Base-by-base conservation (phyloP, 305 asterid species). In the Euphrasia arctica region DNA sequence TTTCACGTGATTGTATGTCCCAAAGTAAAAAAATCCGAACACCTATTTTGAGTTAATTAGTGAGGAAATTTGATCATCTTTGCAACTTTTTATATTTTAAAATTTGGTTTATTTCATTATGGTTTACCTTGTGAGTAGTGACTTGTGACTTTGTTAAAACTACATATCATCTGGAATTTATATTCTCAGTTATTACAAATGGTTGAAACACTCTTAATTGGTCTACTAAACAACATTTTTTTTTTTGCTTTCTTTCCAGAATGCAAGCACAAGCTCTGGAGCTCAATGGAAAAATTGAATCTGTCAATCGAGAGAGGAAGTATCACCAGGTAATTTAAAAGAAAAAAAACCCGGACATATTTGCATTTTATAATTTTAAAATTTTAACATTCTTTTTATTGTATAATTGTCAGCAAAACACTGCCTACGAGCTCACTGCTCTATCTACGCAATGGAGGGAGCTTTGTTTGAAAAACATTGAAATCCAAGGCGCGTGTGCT, bases 361-460 rank as follows among this genome's bases (percentile, higher is more conserved):
- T 28, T 49, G 45, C 25, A 27, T 58, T 4, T 56, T 13, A 18
- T 18, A 18, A 18, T 34, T 54, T 61, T 18, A 34, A 18, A 18
- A 18, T 5, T 18, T 49, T 15, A 28, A 9, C 32, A 55, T 47
- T 56, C 5, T 45, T 70, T 41, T 29, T 48, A 47, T 28, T 60
- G 6, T 64, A 11, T 69, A 58, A 60, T 60, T 75, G 22, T 64
- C 93, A 93, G 99, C 97, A 88, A 90, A 88, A 79, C 76, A 81
- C 95, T 13, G 95, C 96, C 50, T 86, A 86, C 47, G 99, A 93
- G 87, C 95, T 93, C 52, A 81, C 71, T 74, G 95, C 97, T 49
- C 76, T 90, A 72, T 86, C 96, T 60, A 68, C 83, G 61, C 99
- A 93, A 82, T 90, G 95, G 97, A 86, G 87, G 77, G 99, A 93